Evolutionary conservation across 768 basidiomycete species (phyloP), one percentile per base, ranked within the genome.

Genomic region (Thelephora ganbajun): DNA sequence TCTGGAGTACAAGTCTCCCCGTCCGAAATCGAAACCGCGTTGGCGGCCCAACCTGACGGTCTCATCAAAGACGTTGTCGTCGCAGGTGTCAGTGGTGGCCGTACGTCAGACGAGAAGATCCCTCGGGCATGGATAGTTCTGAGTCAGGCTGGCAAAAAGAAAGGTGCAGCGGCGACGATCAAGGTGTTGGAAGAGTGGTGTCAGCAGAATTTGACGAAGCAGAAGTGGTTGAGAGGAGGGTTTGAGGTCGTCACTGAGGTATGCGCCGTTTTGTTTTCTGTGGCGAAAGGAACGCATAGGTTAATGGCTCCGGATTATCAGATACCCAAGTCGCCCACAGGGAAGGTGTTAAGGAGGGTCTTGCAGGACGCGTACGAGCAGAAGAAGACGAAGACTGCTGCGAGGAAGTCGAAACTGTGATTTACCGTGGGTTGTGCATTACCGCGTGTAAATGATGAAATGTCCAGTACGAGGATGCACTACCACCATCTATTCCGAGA

Each of bases 1-100:
- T 85, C 83, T 0, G 87, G 86, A 3, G 68, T 67, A 44, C 87
- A 89, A 61, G 87, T 89, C 0, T 85, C 87, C 0, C 87, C 86
- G 0, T 71, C 73, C 14, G 86, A 90, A 57, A 80, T 89, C 45
- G 87, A 89, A 58, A 68, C 76, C 22, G 71, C 70, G 19, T 63
- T 89, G 2, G 68, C 79, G 16, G 67, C 67, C 0, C 76, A 88
- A 35, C 81, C 84, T 0, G 69, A 70, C 6, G 65, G 65, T 14
- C 68, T 86, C 43, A 72, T 88, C 50, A 61, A 58, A 7, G 87
- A 89, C 51, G 81, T 68, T 12, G 69, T 72, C 1, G 86, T 89
- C 14, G 83, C 80, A 0, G 86, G 86, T 12, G 82, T 90, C 1
- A 72, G 68, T 16, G 83, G 83, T 22, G 81, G 78, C 0, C 77